phyloP scores from a whole-genome alignment of 805 yeast species.

The Metschnikowia shivogae region DNA sequence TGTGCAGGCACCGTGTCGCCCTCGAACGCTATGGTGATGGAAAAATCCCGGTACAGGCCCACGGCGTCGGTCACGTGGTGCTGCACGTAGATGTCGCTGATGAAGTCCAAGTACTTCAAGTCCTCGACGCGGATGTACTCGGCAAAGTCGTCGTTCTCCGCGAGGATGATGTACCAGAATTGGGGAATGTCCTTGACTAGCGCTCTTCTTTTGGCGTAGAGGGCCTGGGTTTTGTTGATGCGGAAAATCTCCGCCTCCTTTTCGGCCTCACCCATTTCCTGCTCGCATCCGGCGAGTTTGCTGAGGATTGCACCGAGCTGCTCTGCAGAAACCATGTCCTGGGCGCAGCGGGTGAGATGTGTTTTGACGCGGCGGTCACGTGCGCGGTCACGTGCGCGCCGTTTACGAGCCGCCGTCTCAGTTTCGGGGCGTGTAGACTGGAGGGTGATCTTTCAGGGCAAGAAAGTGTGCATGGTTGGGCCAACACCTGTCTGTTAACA shows the following conservation, averaged over 20 bases:
- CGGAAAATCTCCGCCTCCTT: constrained; percentile 55
- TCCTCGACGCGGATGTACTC: constrained; percentile 77
- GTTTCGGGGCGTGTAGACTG: not conserved
- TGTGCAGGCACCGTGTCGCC: constrained; percentile 48
- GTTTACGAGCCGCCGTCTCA: too few species aligned
- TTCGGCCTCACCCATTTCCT: constrained; percentile 56
- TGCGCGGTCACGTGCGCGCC: too few species aligned
- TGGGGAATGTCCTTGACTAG: constrained; percentile 55
- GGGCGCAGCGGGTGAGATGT: not conserved
- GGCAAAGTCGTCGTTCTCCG: constrained; percentile 79
- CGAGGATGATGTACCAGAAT: constrained; percentile 85
- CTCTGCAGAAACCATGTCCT: constrained; percentile 2
- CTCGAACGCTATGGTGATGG: constrained; percentile 55
- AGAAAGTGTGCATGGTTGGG: not conserved
- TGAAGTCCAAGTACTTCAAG: constrained; percentile 64
- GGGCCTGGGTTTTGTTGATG: constrained; percentile 48
- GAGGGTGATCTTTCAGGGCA: not conserved
- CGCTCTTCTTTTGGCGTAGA: constrained; percentile 55
- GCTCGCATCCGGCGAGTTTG: constrained; percentile 55
- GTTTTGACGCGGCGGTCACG: not conserved
- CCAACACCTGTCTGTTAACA: too few species aligned
- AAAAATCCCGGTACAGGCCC: constrained; percentile 51
- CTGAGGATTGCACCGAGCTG: constrained; percentile 28
- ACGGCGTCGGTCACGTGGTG: constrained; percentile 39
- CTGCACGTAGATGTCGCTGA: constrained; percentile 60